phyloP scores from a whole-genome alignment of 176 grass and related monocot genomes.

The Melocanna baccifera region DNA sequence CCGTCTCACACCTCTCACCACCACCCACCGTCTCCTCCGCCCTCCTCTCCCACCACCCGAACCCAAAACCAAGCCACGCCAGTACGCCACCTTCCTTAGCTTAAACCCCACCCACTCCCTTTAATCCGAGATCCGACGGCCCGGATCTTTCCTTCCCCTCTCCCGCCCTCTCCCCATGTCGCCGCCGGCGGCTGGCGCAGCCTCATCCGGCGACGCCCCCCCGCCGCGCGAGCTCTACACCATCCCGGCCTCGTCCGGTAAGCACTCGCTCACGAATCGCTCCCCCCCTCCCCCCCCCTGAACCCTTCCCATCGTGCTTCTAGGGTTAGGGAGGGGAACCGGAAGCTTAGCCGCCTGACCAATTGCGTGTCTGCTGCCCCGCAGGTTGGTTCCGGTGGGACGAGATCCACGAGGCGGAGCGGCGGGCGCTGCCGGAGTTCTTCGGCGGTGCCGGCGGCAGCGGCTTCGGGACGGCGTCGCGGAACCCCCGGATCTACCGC shows the following conservation, averaged over 20 bases:
- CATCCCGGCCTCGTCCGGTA: conserved; percentile 58
- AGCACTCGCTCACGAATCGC: neutral
- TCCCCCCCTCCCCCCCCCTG: neutral
- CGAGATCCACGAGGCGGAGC: conserved; percentile 84
- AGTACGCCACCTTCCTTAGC: neutral
- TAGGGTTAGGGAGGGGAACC: conserved; percentile 40
- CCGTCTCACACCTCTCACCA: neutral
- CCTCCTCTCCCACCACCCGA: neutral
- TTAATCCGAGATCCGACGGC: conserved; percentile 48
- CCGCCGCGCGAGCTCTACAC: conserved; percentile 61
- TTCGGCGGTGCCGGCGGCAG: conserved; percentile 68
- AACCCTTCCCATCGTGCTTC: neutral
- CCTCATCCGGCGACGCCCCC: conserved; percentile 32
- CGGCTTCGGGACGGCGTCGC: conserved; percentile 55
- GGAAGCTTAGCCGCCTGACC: conserved; percentile 4
- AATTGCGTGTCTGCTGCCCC: neutral
- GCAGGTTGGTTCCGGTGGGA: conserved; percentile 96
- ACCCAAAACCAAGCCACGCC: conserved; percentile 3
- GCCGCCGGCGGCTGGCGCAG: conserved; percentile 35
- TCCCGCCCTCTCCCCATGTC: conserved; percentile 46
- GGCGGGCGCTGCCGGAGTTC: conserved; percentile 75
- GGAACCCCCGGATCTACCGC: conserved; percentile 93
- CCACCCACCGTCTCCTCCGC: neutral
- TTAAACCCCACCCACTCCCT: conserved; percentile 15
- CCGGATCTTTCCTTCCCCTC: conserved; percentile 20